Evolutionary conservation across 2,329 filamentous ascomycete genomes (phyloP), one percentile per base, ranked within the genome.

Genomic region (Hypoxylon sp.): DNA sequence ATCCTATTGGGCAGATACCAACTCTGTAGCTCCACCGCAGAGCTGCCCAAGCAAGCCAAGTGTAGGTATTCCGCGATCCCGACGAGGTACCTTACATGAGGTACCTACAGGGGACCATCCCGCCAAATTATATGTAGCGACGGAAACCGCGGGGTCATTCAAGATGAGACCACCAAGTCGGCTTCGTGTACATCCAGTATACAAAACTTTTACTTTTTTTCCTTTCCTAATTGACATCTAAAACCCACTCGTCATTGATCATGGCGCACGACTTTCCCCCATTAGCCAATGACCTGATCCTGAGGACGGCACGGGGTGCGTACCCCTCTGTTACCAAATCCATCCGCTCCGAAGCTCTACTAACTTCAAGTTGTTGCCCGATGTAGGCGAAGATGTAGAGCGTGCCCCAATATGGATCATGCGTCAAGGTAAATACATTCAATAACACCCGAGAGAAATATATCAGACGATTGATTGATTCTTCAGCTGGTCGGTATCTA

Each of bases 391-490:
- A 82, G 90, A 90, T 79, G 93, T 98, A 72, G 94, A 98, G 82
- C 90, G 96, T 71, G 92, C 96, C 68, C 96, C 96, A 63, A 93
- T 97, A 85, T 99, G 96, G 96, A 94, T 99, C 79, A 99, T 99
- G 96, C 92, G 96, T 82, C 96, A 99, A 89, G 94, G 94, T 95
- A 85, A 80, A 80, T 74, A 73, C 60, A 53, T 34, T 38, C 50
- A 67, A 60, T 17, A 13, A 38, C 10, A 17, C 19, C 14, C 13
- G 14, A 30, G 4, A 23, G 30, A 32, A 2, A 21, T 30, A 30
- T 30, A 51, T 30, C 11, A 25, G 38, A 52, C 49, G 46, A 56
- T 45, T 66, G 59, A 65, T 58, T 52, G 34, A 45, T 30, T 50
- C 43, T 62, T 60, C 72, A 97, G 96, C 96, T 77, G 96, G 96